phyloP scores from a whole-genome alignment of 305 asterid species.

The Salvia sclarea region DNA sequence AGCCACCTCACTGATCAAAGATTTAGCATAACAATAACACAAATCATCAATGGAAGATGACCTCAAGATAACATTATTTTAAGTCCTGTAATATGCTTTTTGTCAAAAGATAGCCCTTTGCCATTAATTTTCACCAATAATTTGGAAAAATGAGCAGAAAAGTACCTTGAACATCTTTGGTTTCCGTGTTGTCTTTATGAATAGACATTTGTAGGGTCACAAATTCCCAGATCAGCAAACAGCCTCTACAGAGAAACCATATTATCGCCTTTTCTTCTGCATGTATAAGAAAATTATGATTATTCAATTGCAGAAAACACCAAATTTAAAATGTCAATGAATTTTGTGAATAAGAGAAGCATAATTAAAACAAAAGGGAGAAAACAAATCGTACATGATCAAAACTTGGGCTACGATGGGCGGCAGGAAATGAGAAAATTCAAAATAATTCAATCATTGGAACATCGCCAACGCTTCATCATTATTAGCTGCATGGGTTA shows the following conservation, averaged over 20 bases:
- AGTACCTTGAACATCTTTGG: slow-evolving; percentile 48
- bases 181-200: slow-evolving; percentile 49
- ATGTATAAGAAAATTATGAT: slow-evolving; percentile 11
- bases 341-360: not conserved
- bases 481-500: slow-evolving; percentile 32
- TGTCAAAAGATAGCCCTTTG: too few relatives aligned
- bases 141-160: not conserved
- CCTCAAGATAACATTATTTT: not conserved
- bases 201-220: slow-evolving; percentile 49
- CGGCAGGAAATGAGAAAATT: slow-evolving; percentile 9
- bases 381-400: slow-evolving; percentile 26
- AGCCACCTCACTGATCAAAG: not conserved
- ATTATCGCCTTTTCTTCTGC: slow-evolving; percentile 38
- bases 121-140: not conserved
- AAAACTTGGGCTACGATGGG: slow-evolving; percentile 19
- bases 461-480: slow-evolving; percentile 27
- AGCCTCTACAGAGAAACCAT: slow-evolving; percentile 34
- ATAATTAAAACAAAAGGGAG: slow-evolving; percentile 4
- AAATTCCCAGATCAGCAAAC: slow-evolving; percentile 36
- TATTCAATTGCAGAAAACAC: slow-evolving; percentile 13
- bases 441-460: slow-evolving; percentile 17
- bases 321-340: not conserved
- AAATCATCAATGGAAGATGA: slow-evolving; percentile 9
- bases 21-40: slow-evolving; percentile 14
- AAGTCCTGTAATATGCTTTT: too few relatives aligned